Evolutionary conservation across 2,329 filamentous ascomycete genomes (phyloP), one percentile per base, ranked within the genome.

Genomic region (Hortaea werneckii): DNA sequence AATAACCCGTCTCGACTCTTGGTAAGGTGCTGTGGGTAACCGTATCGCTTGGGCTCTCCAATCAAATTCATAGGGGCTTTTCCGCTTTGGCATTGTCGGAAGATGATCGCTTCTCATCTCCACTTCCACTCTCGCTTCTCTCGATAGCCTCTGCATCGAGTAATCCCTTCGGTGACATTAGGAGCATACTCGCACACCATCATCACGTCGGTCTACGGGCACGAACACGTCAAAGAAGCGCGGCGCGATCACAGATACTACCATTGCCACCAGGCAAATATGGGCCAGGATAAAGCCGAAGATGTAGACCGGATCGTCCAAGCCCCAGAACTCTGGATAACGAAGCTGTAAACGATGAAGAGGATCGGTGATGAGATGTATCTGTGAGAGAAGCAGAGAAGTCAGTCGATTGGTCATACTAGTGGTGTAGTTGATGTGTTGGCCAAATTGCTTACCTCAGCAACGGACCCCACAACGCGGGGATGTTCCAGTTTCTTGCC

Each of bases 401-500:
- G 20, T 20, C 20, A 20, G 20, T 20, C 20, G 20, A 20, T 20
- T 20, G 20, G 2, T 20, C 2, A 20, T 4, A 20, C 4, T 2
- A 20, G 4, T 20, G 20, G 20, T 20, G 20, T 20, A 20, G 20
- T 20, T 20, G 20, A 2, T 20, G 20, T 20, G 20, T 20, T 20
- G 20, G 4, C 20, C 2, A 20, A 4, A 2, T 20, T 20, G 20
- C 20, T 20, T 20, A 20, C 20, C 20, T 20, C 20, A 76, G 59
- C 0, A 79, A 61, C 1, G 71, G 57, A 0, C 71, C 70, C 63
- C 75, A 74, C 56, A 77, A 73, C 43, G 53, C 48, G 0, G 76
- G 75, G 26, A 79, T 76, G 3, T 59, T 68, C 76, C 75, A 79
- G 59, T 79, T 79, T 79, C 34, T 70, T 72, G 42, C 73, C 74